These are phyloP conservation scores for Suhomyces wounanorum DNA, from an alignment of 1,139 yeast genomes.

Conservation along the genomic window DNA sequence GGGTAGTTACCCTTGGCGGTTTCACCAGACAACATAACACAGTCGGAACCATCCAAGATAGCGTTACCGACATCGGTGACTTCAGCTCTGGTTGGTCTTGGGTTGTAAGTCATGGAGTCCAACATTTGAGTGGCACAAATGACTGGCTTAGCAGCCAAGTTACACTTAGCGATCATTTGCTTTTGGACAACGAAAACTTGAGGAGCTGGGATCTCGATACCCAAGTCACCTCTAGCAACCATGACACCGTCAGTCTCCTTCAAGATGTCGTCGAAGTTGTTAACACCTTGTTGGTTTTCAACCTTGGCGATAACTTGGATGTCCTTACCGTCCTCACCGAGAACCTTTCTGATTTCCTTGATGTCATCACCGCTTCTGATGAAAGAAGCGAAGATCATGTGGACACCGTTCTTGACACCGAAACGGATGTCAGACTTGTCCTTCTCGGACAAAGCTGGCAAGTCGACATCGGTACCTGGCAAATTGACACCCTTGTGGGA, in stretches of 20 bases:
- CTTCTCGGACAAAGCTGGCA: conserved; percentile 97
- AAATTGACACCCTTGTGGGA: conserved; percentile 99
- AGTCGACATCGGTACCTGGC: conserved; percentile 98
- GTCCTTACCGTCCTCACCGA: conserved; percentile 95
- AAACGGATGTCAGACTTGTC: conserved; percentile 87
- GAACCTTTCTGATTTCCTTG: conserved; percentile 83
- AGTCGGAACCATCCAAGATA: conserved; percentile 98
- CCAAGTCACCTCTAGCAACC: conserved; percentile 99
- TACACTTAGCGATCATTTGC: conserved; percentile 98
- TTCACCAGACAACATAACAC: conserved; percentile 99
- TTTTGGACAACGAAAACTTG: conserved; percentile 98
- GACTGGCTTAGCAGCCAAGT: conserved; percentile 98
- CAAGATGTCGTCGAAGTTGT: conserved; percentile 96
- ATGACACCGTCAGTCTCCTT: conserved; percentile 97
- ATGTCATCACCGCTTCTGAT: conserved; percentile 94
- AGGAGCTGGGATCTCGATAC: conserved; percentile 99
- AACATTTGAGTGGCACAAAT: conserved; percentile 99
- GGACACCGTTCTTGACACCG: conserved; percentile 96
- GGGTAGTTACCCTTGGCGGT: conserved; percentile 99
- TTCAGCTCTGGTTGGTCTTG: conserved; percentile 99
- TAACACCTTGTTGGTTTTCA: conserved; percentile 99
- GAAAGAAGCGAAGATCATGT: conserved; percentile 98
- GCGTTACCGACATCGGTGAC: conserved; percentile 99
- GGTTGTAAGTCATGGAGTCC: conserved; percentile 99
- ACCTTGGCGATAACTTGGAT: conserved; percentile 96